Conservation (phyloP, 805 yeast species). For the Ogataea chonburiensis region DNA sequence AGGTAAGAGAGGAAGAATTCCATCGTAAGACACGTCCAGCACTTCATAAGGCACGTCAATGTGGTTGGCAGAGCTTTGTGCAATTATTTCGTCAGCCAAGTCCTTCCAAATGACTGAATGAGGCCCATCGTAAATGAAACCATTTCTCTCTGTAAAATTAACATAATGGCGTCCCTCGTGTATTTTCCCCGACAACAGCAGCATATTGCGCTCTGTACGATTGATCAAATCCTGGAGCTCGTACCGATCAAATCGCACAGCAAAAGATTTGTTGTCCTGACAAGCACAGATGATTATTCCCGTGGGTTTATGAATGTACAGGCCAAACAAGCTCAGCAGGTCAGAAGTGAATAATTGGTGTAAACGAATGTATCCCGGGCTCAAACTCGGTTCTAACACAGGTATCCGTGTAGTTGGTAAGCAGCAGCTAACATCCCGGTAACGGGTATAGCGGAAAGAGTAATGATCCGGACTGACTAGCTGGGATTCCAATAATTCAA, state of each 20-base stretch:
- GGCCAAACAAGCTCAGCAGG: slow-evolving; percentile 28
- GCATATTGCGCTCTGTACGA: slow-evolving; percentile 21
- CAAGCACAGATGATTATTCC: slow-evolving; percentile 24
- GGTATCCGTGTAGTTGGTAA: slow-evolving; percentile 17
- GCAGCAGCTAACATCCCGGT: slow-evolving; percentile 19
- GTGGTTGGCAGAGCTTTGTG: slow-evolving; percentile 1
- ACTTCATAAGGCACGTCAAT: slow-evolving; percentile 15
- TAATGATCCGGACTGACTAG: slow-evolving; percentile 27
- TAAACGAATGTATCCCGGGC: neutral
- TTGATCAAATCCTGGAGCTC: slow-evolving; percentile 31
- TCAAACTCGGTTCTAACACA: slow-evolving; percentile 18
- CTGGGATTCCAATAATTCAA: slow-evolving; percentile 20
- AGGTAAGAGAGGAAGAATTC: slow-evolving; percentile 21
- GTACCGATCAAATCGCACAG: slow-evolving; percentile 22
- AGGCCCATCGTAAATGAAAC: slow-evolving; percentile 1
- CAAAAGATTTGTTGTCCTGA: slow-evolving; percentile 23
- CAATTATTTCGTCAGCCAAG: slow-evolving; percentile 14
- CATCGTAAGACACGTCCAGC: neutral
- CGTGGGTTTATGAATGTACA: slow-evolving; percentile 26
- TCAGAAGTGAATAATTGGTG: slow-evolving; percentile 19
- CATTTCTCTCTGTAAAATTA: slow-evolving; percentile 7
- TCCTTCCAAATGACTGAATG: slow-evolving; percentile 9
- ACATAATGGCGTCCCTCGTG: slow-evolving; percentile 7
- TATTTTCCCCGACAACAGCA: slow-evolving; percentile 4
- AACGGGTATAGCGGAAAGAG: slow-evolving; percentile 21